Evolutionary conservation across 2,329 filamentous ascomycete species (phyloP).

Genomic region (Venturia pyrina): DNA sequence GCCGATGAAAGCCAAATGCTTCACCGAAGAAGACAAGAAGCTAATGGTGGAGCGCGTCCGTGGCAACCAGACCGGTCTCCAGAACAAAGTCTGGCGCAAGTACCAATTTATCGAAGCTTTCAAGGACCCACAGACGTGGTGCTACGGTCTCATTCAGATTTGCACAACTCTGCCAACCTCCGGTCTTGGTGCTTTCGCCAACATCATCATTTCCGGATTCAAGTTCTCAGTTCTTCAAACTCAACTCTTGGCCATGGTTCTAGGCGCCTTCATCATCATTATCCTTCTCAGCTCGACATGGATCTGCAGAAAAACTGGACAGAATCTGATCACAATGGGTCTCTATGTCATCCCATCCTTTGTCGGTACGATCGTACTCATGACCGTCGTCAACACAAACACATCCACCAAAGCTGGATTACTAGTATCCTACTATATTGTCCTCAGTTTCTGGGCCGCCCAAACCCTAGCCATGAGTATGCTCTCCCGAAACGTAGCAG

Average conservation of each 20-base stretch:
- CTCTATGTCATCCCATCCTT: constrained; percentile 38
- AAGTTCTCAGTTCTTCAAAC: constrained; percentile 57
- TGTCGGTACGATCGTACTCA: constrained; percentile 60
- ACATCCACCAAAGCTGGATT: constrained; percentile 54
- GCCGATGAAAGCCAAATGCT: constrained; percentile 63
- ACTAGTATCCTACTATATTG: constrained; percentile 65
- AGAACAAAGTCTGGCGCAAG: constrained; percentile 25
- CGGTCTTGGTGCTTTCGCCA: constrained; percentile 62
- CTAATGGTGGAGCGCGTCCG: constrained; percentile 40
- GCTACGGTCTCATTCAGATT: constrained; percentile 55
- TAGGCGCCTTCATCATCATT: constrained; percentile 64
- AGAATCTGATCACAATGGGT: constrained; percentile 59
- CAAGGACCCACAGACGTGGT: constrained; percentile 37
- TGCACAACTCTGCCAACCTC: constrained; percentile 65
- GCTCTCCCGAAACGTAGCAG: constrained; percentile 59
- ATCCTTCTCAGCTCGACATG: constrained; percentile 57
- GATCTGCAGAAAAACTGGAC: constrained; percentile 57
- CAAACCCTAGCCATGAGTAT: constrained; percentile 58
- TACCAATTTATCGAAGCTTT: constrained; percentile 17
- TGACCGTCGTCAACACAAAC: constrained; percentile 53
- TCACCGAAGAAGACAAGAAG: constrained; percentile 54
- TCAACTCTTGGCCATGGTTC: constrained; percentile 64
- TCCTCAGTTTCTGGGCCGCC: constrained; percentile 67
- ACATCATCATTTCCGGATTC: constrained; percentile 64
- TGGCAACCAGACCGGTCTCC: constrained; percentile 34